Percentiles rank a stretch among this genome's conserved stretches.
These are phyloP conservation scores for Pichia sp. DNA, from an alignment of 1,139 yeast genomes.

Conservation along the genomic window DNA sequence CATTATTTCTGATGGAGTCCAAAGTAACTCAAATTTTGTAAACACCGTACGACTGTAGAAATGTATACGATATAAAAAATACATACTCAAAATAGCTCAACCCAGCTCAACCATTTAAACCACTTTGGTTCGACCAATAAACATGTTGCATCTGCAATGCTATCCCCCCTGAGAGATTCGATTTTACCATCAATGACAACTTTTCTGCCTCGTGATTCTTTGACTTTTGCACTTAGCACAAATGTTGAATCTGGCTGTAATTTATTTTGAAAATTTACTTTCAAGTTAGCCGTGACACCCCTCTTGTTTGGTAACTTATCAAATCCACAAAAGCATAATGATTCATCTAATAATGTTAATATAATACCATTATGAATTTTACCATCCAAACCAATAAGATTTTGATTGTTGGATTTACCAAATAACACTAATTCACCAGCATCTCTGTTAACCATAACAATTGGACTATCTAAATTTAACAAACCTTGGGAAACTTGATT, in stretches of 20 bases:
- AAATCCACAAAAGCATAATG: slow-evolving; percentile 82
- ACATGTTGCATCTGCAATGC: slow-evolving; percentile 53
- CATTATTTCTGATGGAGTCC: too few species aligned
- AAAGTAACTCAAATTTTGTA: too few species aligned
- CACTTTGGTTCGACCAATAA: slow-evolving; percentile 72
- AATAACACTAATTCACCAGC: slow-evolving; percentile 51
- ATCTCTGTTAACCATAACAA: slow-evolving; percentile 44
- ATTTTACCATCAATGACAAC: slow-evolving; percentile 60
- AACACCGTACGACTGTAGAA: too few species aligned
- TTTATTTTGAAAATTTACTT: slow-evolving; percentile 61
- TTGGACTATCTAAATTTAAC: slow-evolving; percentile 50
- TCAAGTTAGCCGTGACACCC: slow-evolving; percentile 86
- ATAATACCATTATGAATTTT: slow-evolving; percentile 83
- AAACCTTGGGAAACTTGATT: slow-evolving; percentile 66
- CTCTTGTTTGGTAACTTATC: slow-evolving; percentile 71
- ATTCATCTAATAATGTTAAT: slow-evolving; percentile 81
- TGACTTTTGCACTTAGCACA: slow-evolving; percentile 61
- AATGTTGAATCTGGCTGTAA: slow-evolving; percentile 62
- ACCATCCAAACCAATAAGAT: slow-evolving; percentile 59
- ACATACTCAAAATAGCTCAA: slow-evolving; percentile 30
- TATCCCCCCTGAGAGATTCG: slow-evolving; percentile 17
- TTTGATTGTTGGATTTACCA: slow-evolving; percentile 29
- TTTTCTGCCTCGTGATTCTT: slow-evolving; percentile 69
- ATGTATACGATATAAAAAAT: too few species aligned
- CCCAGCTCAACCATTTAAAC: slow-evolving; percentile 68